A percentile compares a stretch with the other conserved stretches of the same genome.
Evolutionary conservation across 169 alveolate species (phyloP).

Genomic region (Cryptosporidium sp.): DNA sequence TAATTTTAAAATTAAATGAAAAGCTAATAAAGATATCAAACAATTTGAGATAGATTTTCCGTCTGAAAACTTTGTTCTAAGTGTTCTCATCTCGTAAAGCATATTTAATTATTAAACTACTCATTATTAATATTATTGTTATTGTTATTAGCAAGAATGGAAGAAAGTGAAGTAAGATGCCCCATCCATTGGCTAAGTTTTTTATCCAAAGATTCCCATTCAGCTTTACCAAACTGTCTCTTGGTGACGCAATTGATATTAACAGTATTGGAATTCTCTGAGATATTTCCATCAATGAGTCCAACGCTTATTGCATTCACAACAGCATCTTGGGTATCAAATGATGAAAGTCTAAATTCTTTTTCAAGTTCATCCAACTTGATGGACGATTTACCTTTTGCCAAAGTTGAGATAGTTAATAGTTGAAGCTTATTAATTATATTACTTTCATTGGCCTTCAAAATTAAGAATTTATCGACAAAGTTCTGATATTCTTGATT

Average conservation of each 20-base stretch:
- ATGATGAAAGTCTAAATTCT: conserved; percentile 54
- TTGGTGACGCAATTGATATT: conserved; percentile 50
- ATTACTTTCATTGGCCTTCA: conserved; percentile 21
- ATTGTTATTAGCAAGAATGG: neutral
- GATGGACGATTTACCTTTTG: conserved; percentile 27
- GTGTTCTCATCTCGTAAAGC: neutral
- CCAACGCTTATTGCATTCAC: conserved; percentile 72
- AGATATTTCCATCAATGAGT: conserved; percentile 49
- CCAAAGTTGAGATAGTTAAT: conserved; percentile 45
- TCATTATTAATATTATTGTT: neutral
- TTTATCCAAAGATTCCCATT: conserved; percentile 48
- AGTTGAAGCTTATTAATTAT: conserved; percentile 40
- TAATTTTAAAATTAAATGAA: neutral
- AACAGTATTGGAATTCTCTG: conserved; percentile 40
- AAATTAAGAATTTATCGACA: neutral
- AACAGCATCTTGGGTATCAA: conserved; percentile 69
- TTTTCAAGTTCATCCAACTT: conserved; percentile 41
- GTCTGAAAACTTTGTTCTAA: conserved; percentile 9
- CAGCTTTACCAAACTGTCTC: conserved; percentile 61
- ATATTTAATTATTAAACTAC: neutral
- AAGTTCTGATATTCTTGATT: conserved; percentile 24
- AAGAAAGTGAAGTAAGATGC: conserved; percentile 22
- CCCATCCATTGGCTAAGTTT: conserved; percentile 43
- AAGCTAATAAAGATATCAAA: conserved; percentile 1
- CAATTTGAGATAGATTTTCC: neutral